phyloP scores from a whole-genome alignment of 2,329 filamentous ascomycete species.

The Paradendryphiella salina region DNA sequence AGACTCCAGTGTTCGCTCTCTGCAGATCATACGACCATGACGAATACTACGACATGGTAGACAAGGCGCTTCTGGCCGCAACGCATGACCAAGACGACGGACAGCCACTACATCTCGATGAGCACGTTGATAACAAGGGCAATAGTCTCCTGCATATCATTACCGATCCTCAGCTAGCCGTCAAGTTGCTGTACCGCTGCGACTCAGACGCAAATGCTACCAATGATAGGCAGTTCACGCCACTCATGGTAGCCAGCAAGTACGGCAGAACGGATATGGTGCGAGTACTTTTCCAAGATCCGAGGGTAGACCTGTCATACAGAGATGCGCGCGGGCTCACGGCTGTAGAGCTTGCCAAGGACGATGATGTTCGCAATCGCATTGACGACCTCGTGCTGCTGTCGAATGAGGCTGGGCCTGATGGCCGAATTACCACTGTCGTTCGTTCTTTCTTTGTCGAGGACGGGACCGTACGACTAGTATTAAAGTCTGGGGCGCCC shows the following conservation, averaged over 20 bases:
- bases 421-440: conserved; percentile 85
- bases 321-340: conserved; percentile 87
- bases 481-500: conserved; percentile 90
- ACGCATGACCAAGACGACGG: conserved; percentile 74
- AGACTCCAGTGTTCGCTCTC: conserved; percentile 94
- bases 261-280: conserved; percentile 96
- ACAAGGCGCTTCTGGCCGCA: conserved; percentile 75
- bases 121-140: conserved; percentile 89
- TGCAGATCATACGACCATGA: conserved; percentile 94
- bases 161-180: conserved; percentile 77
- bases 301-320: conserved; percentile 80
- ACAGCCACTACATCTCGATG: conserved; percentile 81
- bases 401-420: conserved; percentile 64
- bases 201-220: conserved; percentile 95
- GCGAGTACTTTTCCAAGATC: conserved; percentile 80
- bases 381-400: conserved; percentile 93
- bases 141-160: conserved; percentile 97
- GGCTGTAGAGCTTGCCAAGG: conserved; percentile 94
- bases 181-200: conserved; percentile 76
- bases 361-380: conserved; percentile 93
- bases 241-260: conserved; percentile 97
- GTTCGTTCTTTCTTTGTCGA: conserved; percentile 97
- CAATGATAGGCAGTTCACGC: conserved; percentile 93
- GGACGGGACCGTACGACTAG: conserved; percentile 88
- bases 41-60: conserved; percentile 85